Evolutionary conservation across 139 green algal species (phyloP).

Genomic region (Zygnema cylindricum): DNA sequence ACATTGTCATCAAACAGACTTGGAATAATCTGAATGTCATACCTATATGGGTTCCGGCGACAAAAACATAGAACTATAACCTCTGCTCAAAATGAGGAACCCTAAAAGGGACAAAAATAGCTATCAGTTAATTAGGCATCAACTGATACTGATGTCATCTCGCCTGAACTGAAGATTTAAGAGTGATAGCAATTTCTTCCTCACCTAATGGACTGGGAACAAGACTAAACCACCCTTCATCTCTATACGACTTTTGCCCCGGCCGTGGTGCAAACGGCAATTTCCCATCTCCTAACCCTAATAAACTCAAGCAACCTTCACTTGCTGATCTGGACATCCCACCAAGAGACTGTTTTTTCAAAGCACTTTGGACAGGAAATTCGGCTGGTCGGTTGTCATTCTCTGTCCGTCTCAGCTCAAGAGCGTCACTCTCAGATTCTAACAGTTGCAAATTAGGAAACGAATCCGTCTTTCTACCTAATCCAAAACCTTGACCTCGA

Average conservation of each 20-base stretch:
- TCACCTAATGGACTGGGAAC: neutral
- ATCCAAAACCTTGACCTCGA: neutral
- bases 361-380: neutral
- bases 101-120: too few relatives aligned
- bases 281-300: neutral
- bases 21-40: too few relatives aligned
- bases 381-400: neutral
- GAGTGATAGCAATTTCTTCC: too few relatives aligned
- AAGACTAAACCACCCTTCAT: neutral
- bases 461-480: neutral
- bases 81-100: too few relatives aligned
- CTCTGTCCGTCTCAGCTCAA: neutral
- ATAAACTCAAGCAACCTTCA: neutral
- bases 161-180: too few relatives aligned
- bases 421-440: neutral
- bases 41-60: too few relatives aligned
- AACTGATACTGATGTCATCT: too few relatives aligned
- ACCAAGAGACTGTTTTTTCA: neutral
- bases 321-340: neutral
- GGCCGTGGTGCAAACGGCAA: neutral
- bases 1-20: too few relatives aligned
- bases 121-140: too few relatives aligned
- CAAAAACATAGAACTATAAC: too few relatives aligned
- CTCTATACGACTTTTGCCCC: neutral
- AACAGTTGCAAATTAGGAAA: neutral